A percentile compares a stretch with the other conserved stretches of the same genome.
These are phyloP conservation scores for Sanguinoderma infundibulare DNA, from an alignment of 1,284 basidiomycete genomes.

Conservation along the genomic window DNA sequence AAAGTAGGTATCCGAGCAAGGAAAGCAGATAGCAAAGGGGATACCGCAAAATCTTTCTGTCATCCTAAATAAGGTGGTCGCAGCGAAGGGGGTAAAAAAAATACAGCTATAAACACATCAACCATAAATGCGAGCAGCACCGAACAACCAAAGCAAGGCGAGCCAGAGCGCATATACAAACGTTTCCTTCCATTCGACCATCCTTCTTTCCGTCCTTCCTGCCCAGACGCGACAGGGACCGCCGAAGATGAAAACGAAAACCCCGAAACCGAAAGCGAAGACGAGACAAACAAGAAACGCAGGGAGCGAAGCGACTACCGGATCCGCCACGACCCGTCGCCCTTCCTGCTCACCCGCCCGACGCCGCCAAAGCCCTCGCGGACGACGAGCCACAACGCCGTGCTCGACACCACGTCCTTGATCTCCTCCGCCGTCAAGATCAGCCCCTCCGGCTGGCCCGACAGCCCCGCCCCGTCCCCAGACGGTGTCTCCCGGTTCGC, in stretches of 20 bases:
- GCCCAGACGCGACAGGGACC: too few species aligned
- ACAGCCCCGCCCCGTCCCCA: constrained; percentile 11
- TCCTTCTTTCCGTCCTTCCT: not conserved
- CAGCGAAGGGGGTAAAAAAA: not conserved
- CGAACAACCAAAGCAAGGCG: not conserved
- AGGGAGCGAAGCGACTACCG: constrained; percentile 1
- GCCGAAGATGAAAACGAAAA: too few species aligned
- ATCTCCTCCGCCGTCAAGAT: constrained; percentile 88
- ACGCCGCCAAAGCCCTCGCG: constrained; percentile 92
- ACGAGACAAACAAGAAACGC: too few species aligned
- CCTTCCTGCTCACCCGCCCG: constrained; percentile 77
- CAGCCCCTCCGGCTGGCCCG: constrained; percentile 36
- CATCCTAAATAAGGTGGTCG: not conserved
- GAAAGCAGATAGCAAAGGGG: constrained; percentile 1
- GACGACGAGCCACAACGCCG: constrained; percentile 91
- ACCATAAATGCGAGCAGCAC: not conserved
- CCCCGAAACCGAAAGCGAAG: too few species aligned
- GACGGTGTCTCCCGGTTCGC: constrained; percentile 15
- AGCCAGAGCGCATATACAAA: not conserved
- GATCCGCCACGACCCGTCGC: constrained; percentile 69
- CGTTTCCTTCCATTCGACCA: too few species aligned
- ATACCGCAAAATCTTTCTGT: not conserved
- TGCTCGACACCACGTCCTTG: constrained; percentile 90
- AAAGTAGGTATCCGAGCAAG: not conserved
- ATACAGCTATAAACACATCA: not conserved